Percentiles rank a stretch among this genome's conserved stretches.
phyloP scores from a whole-genome alignment of 306 rosid genomes.

The Cucurbita maxima region DNA sequence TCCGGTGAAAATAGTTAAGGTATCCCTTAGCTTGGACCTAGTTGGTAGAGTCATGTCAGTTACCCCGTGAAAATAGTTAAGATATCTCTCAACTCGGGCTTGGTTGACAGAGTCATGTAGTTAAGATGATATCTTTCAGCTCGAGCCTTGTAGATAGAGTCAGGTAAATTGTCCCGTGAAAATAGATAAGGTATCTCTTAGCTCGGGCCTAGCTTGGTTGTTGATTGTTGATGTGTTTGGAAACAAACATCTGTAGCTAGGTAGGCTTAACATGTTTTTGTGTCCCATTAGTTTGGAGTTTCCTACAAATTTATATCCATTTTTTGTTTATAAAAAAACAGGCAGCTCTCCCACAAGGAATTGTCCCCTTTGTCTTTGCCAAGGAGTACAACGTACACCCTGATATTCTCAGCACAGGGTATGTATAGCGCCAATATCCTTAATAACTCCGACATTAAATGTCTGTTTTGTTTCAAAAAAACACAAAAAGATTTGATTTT shows the following conservation, averaged over 20 bases:
- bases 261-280: slow-evolving; percentile 23
- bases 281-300: slow-evolving; percentile 11
- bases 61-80: no score
- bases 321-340: slow-evolving; percentile 9
- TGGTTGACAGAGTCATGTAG: no score
- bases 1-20: no score
- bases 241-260: slow-evolving; percentile 21
- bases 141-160: no score
- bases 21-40: no score
- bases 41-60: no score
- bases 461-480: background rate
- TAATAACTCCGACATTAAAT: no score
- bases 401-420: slow-evolving; percentile 93
- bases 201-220: no score
- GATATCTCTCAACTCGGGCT: no score
- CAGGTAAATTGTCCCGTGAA: no score
- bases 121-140: no score
- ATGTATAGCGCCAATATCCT: background rate
- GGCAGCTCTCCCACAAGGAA: slow-evolving; percentile 99
- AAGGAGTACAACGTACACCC: slow-evolving; percentile 90
- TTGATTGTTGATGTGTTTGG: slow-evolving; percentile 8
- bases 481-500: background rate
- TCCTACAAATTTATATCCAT: background rate
- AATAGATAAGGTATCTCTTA: no score
- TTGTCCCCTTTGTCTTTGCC: slow-evolving; percentile 94